Evolutionary conservation across 2,329 filamentous ascomycete species (phyloP).

Genomic region (Capronia coronata): DNA sequence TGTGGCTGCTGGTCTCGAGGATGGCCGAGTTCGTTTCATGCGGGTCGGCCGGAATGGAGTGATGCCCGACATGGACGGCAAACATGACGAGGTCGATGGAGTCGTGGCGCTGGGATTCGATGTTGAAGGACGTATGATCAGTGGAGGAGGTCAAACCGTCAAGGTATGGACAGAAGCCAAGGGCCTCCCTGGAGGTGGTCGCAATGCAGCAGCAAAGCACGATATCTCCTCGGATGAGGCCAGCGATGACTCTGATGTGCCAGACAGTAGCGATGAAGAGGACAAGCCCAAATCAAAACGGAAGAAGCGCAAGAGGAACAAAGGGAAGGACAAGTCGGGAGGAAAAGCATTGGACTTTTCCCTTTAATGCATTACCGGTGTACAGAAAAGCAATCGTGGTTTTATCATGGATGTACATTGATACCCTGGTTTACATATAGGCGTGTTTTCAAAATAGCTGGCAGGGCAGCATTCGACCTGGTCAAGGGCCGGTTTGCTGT

Average conservation of each 20-base stretch:
- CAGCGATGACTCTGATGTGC: constrained; percentile 41
- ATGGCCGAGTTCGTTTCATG: constrained; percentile 72
- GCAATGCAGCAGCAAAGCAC: constrained; percentile 31
- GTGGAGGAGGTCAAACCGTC: constrained; percentile 73
- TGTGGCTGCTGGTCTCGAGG: constrained; percentile 72
- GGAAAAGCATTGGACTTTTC: constrained; percentile 26
- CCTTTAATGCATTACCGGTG: constrained; percentile 8
- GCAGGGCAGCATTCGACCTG: neutral
- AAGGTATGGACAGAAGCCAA: constrained; percentile 81
- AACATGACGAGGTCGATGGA: constrained; percentile 81
- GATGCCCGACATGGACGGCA: constrained; percentile 51
- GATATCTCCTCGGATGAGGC: constrained; percentile 40
- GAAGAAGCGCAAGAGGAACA: constrained; percentile 43
- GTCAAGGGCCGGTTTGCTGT: constrained; percentile 1
- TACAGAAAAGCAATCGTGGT: constrained; percentile 2
- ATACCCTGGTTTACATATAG: constrained; percentile 3
- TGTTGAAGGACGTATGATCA: constrained; percentile 77
- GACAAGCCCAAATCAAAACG: constrained; percentile 41
- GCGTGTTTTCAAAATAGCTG: neutral
- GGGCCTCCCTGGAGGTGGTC: constrained; percentile 41
- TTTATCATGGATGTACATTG: neutral
- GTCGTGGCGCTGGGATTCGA: constrained; percentile 80
- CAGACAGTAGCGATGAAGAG: constrained; percentile 42
- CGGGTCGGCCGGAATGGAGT: constrained; percentile 68
- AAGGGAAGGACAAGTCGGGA: constrained; percentile 37